Evolutionary conservation across 1,284 basidiomycete genomes (phyloP), one percentile per base, ranked within the genome.

Genomic region (Neolentinus lepideus): DNA sequence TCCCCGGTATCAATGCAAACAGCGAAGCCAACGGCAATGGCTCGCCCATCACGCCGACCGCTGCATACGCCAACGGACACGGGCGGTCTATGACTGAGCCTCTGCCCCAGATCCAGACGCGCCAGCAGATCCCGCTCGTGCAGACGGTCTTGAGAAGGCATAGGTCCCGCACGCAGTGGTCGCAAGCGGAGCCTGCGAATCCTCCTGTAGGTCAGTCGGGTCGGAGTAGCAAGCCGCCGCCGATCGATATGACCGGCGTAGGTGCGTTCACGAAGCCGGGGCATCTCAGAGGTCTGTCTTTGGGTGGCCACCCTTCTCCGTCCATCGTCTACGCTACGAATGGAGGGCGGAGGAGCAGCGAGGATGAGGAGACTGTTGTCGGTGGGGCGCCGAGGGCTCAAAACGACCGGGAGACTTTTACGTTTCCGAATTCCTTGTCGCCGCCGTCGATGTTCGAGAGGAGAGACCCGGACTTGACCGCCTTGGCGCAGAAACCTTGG

Each of bases 171-270:
- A 9, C 52, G 19, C 55, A 56, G 31, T 33, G 50, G 51, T 35
- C 48, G 46, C 51, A 51, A 33, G 67, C 67, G 6, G 57, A 26
- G 71, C 74, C 27, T 63, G 72, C 53, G 62, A 68, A 53, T 38
- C 21, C 50, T n/a, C 52, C 54, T 19, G 35, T 53, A n/a, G 19
- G 24, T 51, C 24, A n/a, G 38, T 47, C 9, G 29, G 48, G 22
- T 67, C 69, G 36, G 67, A 69, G 43, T 60, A 64, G 24, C 68
- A 64, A 51, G 67, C 63, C 76, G 50, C 66, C 81, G 31, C 78
- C 80, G 16, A 84, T 60, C 10, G 54, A 73, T 54, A 72, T 73
- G 71, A 72, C 71, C 3, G 87, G 85, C 16, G 61, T 88, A 31
- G 85, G 86, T 33, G 73, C 82, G 14, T 60, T 61, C 33, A 36